Evolutionary conservation across 306 rosid species (phyloP), one percentile per base, ranked within the genome.

Genomic region (Lotus japonicus): DNA sequence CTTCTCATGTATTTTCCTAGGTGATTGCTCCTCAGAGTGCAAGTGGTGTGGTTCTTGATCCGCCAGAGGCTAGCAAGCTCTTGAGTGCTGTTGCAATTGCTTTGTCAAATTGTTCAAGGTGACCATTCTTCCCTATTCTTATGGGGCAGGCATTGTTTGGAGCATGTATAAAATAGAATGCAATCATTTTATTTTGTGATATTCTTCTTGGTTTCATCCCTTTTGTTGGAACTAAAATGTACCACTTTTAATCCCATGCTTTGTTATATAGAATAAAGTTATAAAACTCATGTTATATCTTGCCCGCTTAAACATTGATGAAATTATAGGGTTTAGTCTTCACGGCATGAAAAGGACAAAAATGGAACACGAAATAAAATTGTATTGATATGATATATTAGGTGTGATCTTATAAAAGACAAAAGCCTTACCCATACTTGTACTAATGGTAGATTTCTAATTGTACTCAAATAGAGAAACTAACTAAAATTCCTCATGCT

Each of bases 31-130:
- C 98, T 68, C 97, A 88, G 81, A 90, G 98, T 78, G 97, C 92
- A 55, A 94, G 97, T 57, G 98, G 98, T 0, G 98, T 94, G 75
- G 87, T 94, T 80, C 97, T 94, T 66, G 98, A 90, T 66, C 86
- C 89, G 0, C 97, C 98, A 0, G 97, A 94, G 83, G 86, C 97
- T 80, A 90, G 97, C 88, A 94, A 94, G 86, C 91, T 94, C 42
- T 82, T 94, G 82, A 94, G 98, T 79, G 96, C 97, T 19, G 80
- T 94, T 73, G 98, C 97, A 54, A 94, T 94, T 88, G 98, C 97
- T 71, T 77, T 90, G 81, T 86, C 98, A 71, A 90, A 94, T 73
- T 94, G 96, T 84, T 94, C 98, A 41, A 83, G 96, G 97, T 90
- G 68, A 65, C 21, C 55, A 14, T 42, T 60, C 17, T 56, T 61